Evolutionary conservation across 805 yeast genomes (phyloP).

Genomic region (Yarrowia phangngaensis): DNA sequence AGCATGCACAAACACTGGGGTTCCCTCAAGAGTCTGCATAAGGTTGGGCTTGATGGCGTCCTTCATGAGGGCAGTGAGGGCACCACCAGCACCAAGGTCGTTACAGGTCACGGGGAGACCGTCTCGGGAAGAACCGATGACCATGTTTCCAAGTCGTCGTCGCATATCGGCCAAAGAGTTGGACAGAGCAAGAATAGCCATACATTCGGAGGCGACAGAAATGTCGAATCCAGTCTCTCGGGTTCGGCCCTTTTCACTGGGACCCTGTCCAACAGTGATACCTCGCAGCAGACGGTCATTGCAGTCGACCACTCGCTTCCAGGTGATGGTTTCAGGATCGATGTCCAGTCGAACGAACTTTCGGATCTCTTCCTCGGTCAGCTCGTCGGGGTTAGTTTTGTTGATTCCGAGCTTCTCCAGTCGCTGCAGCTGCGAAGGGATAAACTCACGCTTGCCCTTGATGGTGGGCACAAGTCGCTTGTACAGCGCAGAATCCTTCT

Average conservation of each 20-base stretch:
- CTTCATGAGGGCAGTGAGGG: conserved; percentile 86
- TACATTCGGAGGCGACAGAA: conserved; percentile 91
- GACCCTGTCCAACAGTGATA: conserved; percentile 84
- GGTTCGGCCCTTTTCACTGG: conserved; percentile 84
- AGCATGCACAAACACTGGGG: conserved; percentile 96
- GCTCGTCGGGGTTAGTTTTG: conserved; percentile 73
- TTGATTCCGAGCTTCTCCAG: conserved; percentile 74
- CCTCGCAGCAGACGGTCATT: conserved; percentile 90
- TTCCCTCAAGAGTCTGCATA: conserved; percentile 97
- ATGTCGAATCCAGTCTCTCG: conserved; percentile 92
- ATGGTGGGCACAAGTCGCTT: conserved; percentile 81
- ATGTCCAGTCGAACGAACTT: conserved; percentile 80
- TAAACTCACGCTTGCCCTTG: conserved; percentile 73
- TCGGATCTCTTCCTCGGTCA: conserved; percentile 70
- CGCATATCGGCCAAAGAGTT: conserved; percentile 78
- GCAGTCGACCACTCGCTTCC: conserved; percentile 90
- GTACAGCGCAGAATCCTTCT: conserved; percentile 75
- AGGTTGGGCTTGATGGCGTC: conserved; percentile 95
- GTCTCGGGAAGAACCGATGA: conserved; percentile 70
- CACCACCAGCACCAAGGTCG: conserved; percentile 94
- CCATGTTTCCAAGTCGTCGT: conserved; percentile 80
- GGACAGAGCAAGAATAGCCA: conserved; percentile 91
- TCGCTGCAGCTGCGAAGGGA: conserved; percentile 73
- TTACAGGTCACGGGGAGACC: conserved; percentile 90
- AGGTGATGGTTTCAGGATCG: conserved; percentile 84